These are phyloP conservation scores for Seminavis robusta DNA, from an alignment of 108 stramenopile genomes.

Conservation along the genomic window DNA sequence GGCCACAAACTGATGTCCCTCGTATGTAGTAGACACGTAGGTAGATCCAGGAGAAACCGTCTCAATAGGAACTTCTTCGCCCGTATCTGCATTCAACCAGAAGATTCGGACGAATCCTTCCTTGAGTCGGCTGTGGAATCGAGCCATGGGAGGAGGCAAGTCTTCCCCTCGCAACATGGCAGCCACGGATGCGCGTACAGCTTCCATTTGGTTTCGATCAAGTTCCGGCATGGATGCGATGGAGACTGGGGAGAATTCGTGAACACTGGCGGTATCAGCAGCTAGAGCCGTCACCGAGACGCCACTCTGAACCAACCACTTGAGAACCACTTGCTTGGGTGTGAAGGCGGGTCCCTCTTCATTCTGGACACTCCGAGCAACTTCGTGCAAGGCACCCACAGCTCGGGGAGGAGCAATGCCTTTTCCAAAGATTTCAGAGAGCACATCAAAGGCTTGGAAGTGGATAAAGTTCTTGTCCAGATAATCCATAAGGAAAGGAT, in stretches of 20 bases:
- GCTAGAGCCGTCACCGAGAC: constrained; percentile 56
- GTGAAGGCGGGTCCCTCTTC: constrained; percentile 9
- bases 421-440: constrained; percentile 43
- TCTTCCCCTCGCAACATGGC: constrained; percentile 49
- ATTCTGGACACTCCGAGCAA: constrained; percentile 25
- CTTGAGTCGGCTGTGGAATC: too few species aligned
- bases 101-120: too few species aligned
- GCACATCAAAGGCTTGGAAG: constrained; percentile 66
- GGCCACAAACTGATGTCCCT: too few species aligned
- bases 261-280: constrained; percentile 23
- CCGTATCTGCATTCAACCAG: too few species aligned
- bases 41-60: too few species aligned
- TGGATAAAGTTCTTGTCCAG: constrained; percentile 49
- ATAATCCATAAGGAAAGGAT: constrained; percentile 52
- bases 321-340: constrained; percentile 33
- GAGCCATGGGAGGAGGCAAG: too few species aligned
- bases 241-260: constrained; percentile 42
- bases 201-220: constrained; percentile 29
- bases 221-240: constrained; percentile 32
- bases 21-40: too few species aligned
- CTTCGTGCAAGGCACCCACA: constrained; percentile 19
- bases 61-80: too few species aligned
- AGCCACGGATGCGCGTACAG: constrained; percentile 32
- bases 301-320: constrained; percentile 49
- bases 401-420: constrained; percentile 22